phyloP scores from a whole-genome alignment of 768 basidiomycete genomes.

The Serendipita vermifera region DNA sequence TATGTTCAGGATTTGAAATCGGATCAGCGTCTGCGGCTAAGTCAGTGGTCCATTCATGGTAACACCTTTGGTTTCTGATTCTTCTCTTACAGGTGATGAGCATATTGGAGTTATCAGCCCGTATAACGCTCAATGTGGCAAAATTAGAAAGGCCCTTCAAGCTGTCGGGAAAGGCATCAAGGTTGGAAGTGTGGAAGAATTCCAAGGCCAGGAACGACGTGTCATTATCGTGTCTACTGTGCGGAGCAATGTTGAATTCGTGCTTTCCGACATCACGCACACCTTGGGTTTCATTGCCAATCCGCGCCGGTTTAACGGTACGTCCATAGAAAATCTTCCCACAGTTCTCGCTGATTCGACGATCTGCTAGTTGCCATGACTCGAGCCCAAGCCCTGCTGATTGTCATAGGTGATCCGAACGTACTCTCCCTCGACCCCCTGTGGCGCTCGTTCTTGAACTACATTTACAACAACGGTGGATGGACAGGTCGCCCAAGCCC shows the following conservation, averaged over 20 bases:
- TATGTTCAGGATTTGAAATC: constrained; percentile 23
- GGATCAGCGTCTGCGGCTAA: constrained; percentile 21
- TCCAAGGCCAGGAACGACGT: constrained; percentile 44
- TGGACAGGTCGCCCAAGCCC: constrained; percentile 38
- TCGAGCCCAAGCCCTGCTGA: constrained; percentile 44
- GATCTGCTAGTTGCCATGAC: constrained; percentile 45
- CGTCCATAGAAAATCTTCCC: constrained; percentile 8
- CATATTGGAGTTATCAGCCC: constrained; percentile 53
- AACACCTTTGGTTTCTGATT: not conserved
- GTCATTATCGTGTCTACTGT: constrained; percentile 32
- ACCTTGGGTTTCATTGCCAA: constrained; percentile 27
- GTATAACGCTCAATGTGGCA: constrained; percentile 46
- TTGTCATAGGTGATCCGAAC: constrained; percentile 46
- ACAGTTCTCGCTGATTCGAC: not conserved
- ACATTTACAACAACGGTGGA: constrained; percentile 38
- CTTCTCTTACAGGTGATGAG: constrained; percentile 26
- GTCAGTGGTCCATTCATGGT: constrained; percentile 17
- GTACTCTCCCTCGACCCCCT: constrained; percentile 50
- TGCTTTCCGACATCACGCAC: constrained; percentile 22
- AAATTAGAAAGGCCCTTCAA: constrained; percentile 31
- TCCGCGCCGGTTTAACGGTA: constrained; percentile 30
- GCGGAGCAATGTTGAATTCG: constrained; percentile 24
- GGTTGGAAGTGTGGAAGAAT: constrained; percentile 54
- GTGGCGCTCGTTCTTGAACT: constrained; percentile 50
- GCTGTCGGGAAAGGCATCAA: constrained; percentile 29